phyloP scores from a whole-genome alignment of 371 early-diverging fungal species.

The Choanephora cucurbitarum region DNA sequence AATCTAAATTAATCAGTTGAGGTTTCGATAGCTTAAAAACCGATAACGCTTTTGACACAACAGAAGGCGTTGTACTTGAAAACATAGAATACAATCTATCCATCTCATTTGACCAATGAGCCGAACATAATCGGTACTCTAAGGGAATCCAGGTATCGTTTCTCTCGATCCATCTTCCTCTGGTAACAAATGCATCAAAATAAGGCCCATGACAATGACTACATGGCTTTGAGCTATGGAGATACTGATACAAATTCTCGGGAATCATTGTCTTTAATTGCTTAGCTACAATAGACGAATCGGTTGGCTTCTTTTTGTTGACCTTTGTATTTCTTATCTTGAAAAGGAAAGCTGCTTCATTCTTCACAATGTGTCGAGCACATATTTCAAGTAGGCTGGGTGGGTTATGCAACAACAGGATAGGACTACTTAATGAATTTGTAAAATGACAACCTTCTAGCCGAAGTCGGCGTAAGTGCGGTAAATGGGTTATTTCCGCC shows the following conservation, averaged over 20 bases:
- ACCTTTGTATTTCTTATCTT: slow-evolving; percentile 35
- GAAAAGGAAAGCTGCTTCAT: slow-evolving; percentile 7
- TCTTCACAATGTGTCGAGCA: slow-evolving; percentile 62
- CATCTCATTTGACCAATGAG: slow-evolving; percentile 76
- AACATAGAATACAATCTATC: slow-evolving; percentile 57
- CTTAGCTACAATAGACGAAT: not conserved
- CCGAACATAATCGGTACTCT: slow-evolving; percentile 76
- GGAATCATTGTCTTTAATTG: slow-evolving; percentile 15
- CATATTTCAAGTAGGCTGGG: slow-evolving; percentile 75
- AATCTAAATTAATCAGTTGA: not conserved
- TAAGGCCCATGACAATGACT: slow-evolving; percentile 87
- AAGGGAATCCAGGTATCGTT: slow-evolving; percentile 54
- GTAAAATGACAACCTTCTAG: slow-evolving; percentile 53
- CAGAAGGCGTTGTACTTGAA: not conserved
- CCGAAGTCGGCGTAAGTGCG: slow-evolving; percentile 56
- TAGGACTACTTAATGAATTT: slow-evolving; percentile 6
- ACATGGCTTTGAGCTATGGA: slow-evolving; percentile 67
- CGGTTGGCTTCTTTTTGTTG: slow-evolving; percentile 16
- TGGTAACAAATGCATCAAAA: slow-evolving; percentile 65
- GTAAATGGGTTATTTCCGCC: slow-evolving; percentile 45
- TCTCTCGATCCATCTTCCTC: slow-evolving; percentile 67
- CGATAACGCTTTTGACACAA: not conserved
- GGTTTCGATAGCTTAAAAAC: not conserved
- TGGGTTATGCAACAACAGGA: slow-evolving; percentile 33
- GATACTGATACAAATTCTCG: slow-evolving; percentile 55